phyloP scores from a whole-genome alignment of 768 basidiomycete genomes.

The Candolleomyces aberdarensis region DNA sequence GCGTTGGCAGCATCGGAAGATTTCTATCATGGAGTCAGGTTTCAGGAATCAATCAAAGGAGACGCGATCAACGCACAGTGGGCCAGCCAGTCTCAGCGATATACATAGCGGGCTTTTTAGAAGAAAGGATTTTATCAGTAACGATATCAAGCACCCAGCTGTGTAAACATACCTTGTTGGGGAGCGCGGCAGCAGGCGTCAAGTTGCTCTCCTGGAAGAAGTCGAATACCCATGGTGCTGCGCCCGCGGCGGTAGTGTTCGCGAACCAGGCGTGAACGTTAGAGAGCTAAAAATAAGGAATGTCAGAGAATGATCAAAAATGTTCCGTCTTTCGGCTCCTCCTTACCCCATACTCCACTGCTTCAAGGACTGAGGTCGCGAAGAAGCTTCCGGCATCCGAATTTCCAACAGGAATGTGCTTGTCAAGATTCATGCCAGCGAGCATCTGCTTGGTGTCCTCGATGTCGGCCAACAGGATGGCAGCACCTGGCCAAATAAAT shows the following conservation, averaged over 20 bases:
- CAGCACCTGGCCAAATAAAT: constrained; percentile 41
- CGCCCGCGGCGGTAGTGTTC: constrained; percentile 61
- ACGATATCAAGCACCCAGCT: too few species aligned
- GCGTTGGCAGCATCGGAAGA: constrained; percentile 53
- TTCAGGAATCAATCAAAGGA: not conserved
- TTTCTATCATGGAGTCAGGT: constrained; percentile 29
- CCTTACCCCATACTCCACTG: constrained; percentile 67
- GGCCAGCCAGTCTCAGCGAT: constrained; percentile 92
- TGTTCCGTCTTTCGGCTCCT: not conserved
- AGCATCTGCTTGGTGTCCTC: constrained; percentile 59
- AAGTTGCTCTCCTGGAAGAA: constrained; percentile 79
- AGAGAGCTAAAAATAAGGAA: constrained; percentile 51
- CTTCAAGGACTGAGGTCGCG: constrained; percentile 59
- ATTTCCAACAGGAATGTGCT: constrained; percentile 70
- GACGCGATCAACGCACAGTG: constrained; percentile 42
- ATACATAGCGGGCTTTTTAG: constrained; percentile 61
- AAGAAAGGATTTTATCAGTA: too few species aligned
- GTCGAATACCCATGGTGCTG: constrained; percentile 75
- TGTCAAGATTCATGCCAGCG: constrained; percentile 50
- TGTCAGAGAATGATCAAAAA: constrained; percentile 8
- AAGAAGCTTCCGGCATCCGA: constrained; percentile 88
- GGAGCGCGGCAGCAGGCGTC: constrained; percentile 46
- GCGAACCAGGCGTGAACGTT: constrained; percentile 98
- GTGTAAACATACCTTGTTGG: constrained; percentile 48
- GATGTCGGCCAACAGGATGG: constrained; percentile 61